Evolutionary conservation across 2,329 filamentous ascomycete genomes (phyloP), one percentile per base, ranked within the genome.

Genomic region (Triangularia setosa): DNA sequence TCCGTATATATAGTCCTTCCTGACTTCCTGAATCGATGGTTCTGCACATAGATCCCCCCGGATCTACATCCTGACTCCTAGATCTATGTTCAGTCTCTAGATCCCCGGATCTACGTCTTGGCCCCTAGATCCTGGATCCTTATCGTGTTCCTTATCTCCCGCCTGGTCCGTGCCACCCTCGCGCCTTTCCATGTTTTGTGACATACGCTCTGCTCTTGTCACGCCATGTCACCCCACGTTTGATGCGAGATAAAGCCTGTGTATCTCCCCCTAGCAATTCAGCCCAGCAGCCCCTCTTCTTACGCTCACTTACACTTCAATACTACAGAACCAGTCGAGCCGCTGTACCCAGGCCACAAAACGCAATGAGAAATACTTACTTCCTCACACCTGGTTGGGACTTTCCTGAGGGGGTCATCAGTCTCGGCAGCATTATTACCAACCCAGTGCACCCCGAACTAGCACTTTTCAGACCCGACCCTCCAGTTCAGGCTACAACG

Each of bases 301-400:
- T 3, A 35, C 9, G 33, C 33, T 11, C 33, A 35, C 33, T 35
- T 14, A 14, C 8, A 35, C 33, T 14, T 35, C 8, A 35, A 35
- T 12, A 4, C 27, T 4, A 28, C 4, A 28, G 9, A 28, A 5
- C 27, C 9, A 28, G 27, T 35, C 1, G 8, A 12, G 14, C 16
- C 48, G 48, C 48, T 12, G 12, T 21, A 23, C 7, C 48, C 3
- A 21, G 12, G 21, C 48, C 4, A 21, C n/a, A 21, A 23, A 5
- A 53, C 14, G 14, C 5, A 53, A 9, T 24, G 48, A 16, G 23
- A 23, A 53, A 53, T 14, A 64, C 64, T 2, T 66, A 63, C 44
- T 66, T 68, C 59, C 62, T 68, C 21, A 24, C 52, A 35, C 60
- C 60, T 12, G 64, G 62, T 57, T 68, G 66, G 66, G 58, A 61